Evolutionary conservation across 257 asterid genomes (phyloP).

Genomic region (Salvia miltiorrhiza): DNA sequence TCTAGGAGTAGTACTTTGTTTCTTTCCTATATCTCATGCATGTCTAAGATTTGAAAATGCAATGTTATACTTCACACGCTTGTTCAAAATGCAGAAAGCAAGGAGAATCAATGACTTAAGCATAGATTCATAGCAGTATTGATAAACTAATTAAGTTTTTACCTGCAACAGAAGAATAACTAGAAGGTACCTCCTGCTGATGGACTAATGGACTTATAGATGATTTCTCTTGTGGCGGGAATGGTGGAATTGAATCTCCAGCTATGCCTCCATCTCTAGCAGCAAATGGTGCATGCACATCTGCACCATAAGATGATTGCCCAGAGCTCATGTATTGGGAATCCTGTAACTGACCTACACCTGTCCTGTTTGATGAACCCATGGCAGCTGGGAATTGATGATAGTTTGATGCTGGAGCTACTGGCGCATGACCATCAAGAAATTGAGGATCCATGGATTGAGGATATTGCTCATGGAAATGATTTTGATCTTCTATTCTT

Average conservation of each 20-base stretch:
- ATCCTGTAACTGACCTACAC: slow-evolving; percentile 42
- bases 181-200: slow-evolving; percentile 99
- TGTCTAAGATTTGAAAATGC: slow-evolving; percentile 11
- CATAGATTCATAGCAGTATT: slow-evolving; percentile 47
- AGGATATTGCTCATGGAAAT: slow-evolving; percentile 45
- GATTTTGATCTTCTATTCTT: slow-evolving; percentile 56
- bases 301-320: slow-evolving; percentile 46
- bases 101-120: slow-evolving; percentile 33
- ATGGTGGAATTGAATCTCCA: slow-evolving; percentile 55
- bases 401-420: slow-evolving; percentile 47
- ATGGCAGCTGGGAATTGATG: slow-evolving; percentile 43
- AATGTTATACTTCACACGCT: slow-evolving; percentile 9
- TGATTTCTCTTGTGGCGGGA: slow-evolving; percentile 48
- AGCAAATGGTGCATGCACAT: slow-evolving; percentile 35
- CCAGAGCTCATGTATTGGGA: slow-evolving; percentile 44
- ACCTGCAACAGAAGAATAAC: slow-evolving; percentile 99
- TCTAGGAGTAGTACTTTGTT: not conserved
- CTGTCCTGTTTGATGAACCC: slow-evolving; percentile 39
- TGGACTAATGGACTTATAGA: slow-evolving; percentile 63
- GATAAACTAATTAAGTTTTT: slow-evolving; percentile 51
- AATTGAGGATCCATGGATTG: slow-evolving; percentile 51
- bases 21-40: not conserved
- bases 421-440: slow-evolving; percentile 34
- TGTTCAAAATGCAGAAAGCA: slow-evolving; percentile 18
- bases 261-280: slow-evolving; percentile 52